Base-by-base conservation (phyloP, 805 yeast species). In the Metschnikowia amazonensis region DNA sequence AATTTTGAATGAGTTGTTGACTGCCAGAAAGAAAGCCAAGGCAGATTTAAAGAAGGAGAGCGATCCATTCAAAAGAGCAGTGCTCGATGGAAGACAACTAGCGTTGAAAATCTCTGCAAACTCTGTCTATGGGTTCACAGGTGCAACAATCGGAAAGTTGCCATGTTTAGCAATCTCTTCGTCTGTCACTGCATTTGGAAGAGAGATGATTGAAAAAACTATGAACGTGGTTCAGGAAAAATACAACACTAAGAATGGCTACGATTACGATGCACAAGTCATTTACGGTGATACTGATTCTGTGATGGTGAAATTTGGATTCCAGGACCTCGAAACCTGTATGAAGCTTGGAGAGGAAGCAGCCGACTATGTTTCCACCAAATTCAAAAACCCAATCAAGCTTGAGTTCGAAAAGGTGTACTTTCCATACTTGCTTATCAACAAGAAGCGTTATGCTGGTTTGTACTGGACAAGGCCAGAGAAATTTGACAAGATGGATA, bases 241-340 rank as follows among this genome's bases (percentile, higher is more conserved):
- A 45, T 94, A 89, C 60, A 76, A 81, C 9, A 83, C 81, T n/a
- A 79, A 78, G 46, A 89, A 92, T 64, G 98, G 98, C 1, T 84
- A 74, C 58, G 75, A 78, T n/a, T 82, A 76, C 60, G 95, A 94
- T 67, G 83, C 98, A 0, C 79, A 84, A 54, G 99, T 94, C 50
- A 84, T 94, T 33, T 94, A 94, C 62, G 99, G 99, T 74, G 99
- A 94, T 66, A 94, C 99, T 0, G 99, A 94, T 76, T 95, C 99
- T 7, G 99, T 94, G 14, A 95, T 94, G 99, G 97, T 94, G 36
- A 90, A 89, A 61, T 94, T 94, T 70, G 99, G 99, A 1, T 80
- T 82, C 27, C 70, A 73, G 8, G 95, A 89, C 59, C 64, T 92
- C 51, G 82, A 75, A 45, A 85, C 85, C 25, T 87, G 96, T 54